These are phyloP conservation scores for Thraustotheca clavata DNA, from an alignment of 352 stramenopile genomes.

Conservation along the genomic window DNA sequence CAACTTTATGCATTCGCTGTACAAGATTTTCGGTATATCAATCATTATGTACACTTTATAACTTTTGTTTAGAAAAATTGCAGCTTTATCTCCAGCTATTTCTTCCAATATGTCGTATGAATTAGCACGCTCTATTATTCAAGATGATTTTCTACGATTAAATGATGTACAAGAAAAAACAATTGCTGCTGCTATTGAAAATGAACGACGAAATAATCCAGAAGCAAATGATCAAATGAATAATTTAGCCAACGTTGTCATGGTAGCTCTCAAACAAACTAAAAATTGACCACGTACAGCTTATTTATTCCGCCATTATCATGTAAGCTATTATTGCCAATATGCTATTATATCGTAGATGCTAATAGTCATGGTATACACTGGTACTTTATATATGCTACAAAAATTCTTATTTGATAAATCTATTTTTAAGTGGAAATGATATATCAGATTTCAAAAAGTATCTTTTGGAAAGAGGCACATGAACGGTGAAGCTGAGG, in stretches of 20 bases:
- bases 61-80: background rate
- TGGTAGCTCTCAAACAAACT: background rate
- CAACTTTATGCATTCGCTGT: conserved; percentile 75
- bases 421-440: too few relatives aligned
- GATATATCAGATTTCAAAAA: too few relatives aligned
- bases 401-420: too few relatives aligned
- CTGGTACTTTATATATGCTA: too few relatives aligned
- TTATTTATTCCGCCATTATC: too few relatives aligned
- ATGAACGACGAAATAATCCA: background rate
- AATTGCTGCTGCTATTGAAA: conserved; percentile 9
- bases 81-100: background rate
- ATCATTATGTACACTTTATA: background rate
- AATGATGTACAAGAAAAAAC: background rate
- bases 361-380: too few relatives aligned
- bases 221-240: background rate
- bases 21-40: conserved; percentile 63
- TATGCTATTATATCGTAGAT: too few relatives aligned
- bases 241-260: conserved; percentile 13
- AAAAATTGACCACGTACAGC: too few relatives aligned
- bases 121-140: background rate
- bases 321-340: too few relatives aligned
- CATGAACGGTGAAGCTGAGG: too few relatives aligned
- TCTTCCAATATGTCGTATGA: background rate
- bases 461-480: too few relatives aligned
- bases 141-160: background rate